Evolutionary conservation across 2,329 filamentous ascomycete species (phyloP).

Genomic region (Boeremia exigua): DNA sequence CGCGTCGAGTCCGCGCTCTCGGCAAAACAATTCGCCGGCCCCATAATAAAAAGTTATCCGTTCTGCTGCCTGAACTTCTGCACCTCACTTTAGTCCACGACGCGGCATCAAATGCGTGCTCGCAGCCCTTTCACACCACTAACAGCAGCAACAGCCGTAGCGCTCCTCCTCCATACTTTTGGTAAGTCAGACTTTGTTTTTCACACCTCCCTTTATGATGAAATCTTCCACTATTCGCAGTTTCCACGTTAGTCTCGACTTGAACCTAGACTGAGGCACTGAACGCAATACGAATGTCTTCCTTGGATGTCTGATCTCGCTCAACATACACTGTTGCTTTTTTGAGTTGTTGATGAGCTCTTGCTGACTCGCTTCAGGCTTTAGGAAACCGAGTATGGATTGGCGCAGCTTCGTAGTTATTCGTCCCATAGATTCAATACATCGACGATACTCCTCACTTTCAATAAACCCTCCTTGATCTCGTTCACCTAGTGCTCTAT

Average conservation of each 20-base stretch:
- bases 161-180: background rate
- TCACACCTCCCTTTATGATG: slow-evolving; percentile 6
- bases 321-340: background rate
- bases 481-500: too few relatives aligned
- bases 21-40: slow-evolving; percentile 11
- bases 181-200: slow-evolving; percentile 1
- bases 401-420: background rate
- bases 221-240: slow-evolving; percentile 22
- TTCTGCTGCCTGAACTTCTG: background rate
- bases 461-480: background rate
- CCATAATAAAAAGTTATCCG: slow-evolving; percentile 13
- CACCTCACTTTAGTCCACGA: background rate
- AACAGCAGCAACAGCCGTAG: background rate
- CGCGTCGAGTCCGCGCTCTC: background rate
- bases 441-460: background rate
- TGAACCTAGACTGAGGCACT: slow-evolving; percentile 19
- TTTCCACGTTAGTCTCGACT: slow-evolving; percentile 22
- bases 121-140: background rate
- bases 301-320: slow-evolving; percentile 21
- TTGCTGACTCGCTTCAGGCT: slow-evolving; percentile 3
- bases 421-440: background rate
- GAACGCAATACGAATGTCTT: slow-evolving; percentile 20
- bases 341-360: background rate
- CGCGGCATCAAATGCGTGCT: slow-evolving; percentile 6
- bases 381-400: background rate